phyloP scores from a whole-genome alignment of 768 basidiomycete genomes.

The Cyathus striatus region DNA sequence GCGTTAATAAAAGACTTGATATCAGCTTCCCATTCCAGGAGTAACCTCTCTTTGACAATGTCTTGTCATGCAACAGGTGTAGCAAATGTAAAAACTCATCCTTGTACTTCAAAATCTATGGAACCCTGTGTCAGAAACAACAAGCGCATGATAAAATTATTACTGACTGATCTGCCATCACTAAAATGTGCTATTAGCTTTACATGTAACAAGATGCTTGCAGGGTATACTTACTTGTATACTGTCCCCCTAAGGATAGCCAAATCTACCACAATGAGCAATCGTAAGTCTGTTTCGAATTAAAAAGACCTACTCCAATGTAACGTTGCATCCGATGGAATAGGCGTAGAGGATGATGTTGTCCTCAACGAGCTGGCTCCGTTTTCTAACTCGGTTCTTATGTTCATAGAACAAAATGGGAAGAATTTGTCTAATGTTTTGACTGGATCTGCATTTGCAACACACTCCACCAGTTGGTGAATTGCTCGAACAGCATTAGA shows the following conservation, averaged over 20 bases:
- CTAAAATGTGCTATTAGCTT: slow-evolving; percentile 16
- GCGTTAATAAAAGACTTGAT: slow-evolving; percentile 63
- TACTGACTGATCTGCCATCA: slow-evolving; percentile 57
- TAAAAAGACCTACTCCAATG: slow-evolving; percentile 67
- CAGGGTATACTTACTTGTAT: slow-evolving; percentile 52
- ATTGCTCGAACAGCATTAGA: slow-evolving; percentile 85
- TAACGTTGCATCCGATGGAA: slow-evolving; percentile 79
- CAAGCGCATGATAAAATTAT: background rate
- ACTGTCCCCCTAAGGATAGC: slow-evolving; percentile 77
- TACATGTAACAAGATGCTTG: slow-evolving; percentile 2
- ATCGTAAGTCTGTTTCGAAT: background rate
- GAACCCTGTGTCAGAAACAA: slow-evolving; percentile 3
- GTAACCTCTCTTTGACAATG: slow-evolving; percentile 77
- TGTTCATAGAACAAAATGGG: slow-evolving; percentile 65
- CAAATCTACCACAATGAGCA: slow-evolving; percentile 58
- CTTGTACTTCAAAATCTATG: slow-evolving; percentile 61
- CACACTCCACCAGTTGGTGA: slow-evolving; percentile 80
- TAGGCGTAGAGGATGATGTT: slow-evolving; percentile 61
- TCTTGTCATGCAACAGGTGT: slow-evolving; percentile 60
- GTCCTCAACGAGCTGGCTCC: slow-evolving; percentile 75
- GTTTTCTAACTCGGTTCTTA: slow-evolving; percentile 73
- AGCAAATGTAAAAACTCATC: slow-evolving; percentile 58
- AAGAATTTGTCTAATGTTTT: slow-evolving; percentile 80
- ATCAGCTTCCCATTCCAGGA: slow-evolving; percentile 77
- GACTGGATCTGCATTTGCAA: slow-evolving; percentile 72